Conservation (phyloP, 495 filamentous ascomycete species). For the Podospora pseudopauciseta region DNA sequence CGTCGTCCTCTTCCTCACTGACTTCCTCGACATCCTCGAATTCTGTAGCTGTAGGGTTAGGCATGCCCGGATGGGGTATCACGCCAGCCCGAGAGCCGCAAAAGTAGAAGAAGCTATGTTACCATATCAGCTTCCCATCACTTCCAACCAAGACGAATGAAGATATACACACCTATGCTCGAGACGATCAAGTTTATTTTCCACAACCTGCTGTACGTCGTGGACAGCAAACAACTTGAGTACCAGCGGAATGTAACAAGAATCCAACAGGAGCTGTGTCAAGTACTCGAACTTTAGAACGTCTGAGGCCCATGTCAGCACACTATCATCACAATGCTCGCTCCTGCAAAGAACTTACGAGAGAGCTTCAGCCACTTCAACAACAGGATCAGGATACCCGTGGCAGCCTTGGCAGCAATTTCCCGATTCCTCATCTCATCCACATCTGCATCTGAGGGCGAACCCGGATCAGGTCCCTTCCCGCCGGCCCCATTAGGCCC, state of each 20-base stretch:
- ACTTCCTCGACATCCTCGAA: constrained; percentile 38
- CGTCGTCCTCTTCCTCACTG: constrained; percentile 54
- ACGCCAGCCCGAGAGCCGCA: constrained; percentile 57
- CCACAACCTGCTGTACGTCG: constrained; percentile 84
- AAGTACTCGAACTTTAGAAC: constrained; percentile 95
- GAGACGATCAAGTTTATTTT: constrained; percentile 75
- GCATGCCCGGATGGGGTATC: constrained; percentile 20
- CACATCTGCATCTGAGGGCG: constrained; percentile 61
- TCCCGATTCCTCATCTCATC: constrained; percentile 78
- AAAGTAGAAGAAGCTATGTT: constrained; percentile 76
- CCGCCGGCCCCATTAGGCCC: constrained; percentile 26
- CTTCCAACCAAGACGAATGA: neutral
- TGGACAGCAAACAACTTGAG: constrained; percentile 91
- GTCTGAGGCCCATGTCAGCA: constrained; percentile 49
- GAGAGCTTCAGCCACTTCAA: constrained; percentile 97
- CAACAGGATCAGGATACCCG: constrained; percentile 75
- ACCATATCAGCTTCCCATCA: neutral
- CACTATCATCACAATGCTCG: neutral
- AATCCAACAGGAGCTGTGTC: constrained; percentile 86
- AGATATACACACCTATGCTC: constrained; percentile 62
- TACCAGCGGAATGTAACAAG: constrained; percentile 87
- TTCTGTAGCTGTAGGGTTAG: constrained; percentile 29
- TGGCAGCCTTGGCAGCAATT: constrained; percentile 85
- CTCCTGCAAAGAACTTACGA: constrained; percentile 54
- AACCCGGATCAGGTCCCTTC: constrained; percentile 37